Evolutionary conservation across 2,329 filamentous ascomycete genomes (phyloP).

Genomic region (Cordyceps militaris): DNA sequence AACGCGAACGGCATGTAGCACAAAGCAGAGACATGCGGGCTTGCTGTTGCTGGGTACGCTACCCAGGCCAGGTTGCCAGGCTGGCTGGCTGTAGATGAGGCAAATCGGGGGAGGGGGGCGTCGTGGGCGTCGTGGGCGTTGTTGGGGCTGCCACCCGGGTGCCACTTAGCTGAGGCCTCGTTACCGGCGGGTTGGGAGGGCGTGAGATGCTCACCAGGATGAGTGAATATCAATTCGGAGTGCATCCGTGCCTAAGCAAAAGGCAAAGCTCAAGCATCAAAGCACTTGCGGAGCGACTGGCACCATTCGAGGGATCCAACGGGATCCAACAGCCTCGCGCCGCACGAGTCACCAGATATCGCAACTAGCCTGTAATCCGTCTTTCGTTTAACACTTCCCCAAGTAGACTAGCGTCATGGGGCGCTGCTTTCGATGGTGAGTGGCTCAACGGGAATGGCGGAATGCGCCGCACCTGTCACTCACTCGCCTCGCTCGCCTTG

Average conservation of each 20-base stretch:
- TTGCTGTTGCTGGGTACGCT: conserved; percentile 2
- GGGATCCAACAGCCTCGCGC: too few species aligned
- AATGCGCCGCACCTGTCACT: conserved; percentile 10
- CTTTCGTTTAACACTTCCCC: conserved; percentile 8
- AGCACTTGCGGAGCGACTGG: too few species aligned
- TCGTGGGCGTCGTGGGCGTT: too few species aligned
- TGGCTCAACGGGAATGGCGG: conserved; percentile 7
- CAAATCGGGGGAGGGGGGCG: conserved; percentile 5
- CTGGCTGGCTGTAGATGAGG: not conserved
- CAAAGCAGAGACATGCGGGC: not conserved
- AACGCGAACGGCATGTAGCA: not conserved
- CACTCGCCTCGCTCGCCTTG: conserved; percentile 4
- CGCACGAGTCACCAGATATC: too few species aligned
- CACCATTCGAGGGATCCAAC: too few species aligned
- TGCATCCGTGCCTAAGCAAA: too few species aligned
- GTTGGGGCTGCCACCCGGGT: not conserved
- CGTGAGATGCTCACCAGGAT: not conserved
- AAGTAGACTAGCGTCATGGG: not conserved
- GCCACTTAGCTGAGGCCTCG: conserved; percentile 10
- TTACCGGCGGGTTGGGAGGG: not conserved
- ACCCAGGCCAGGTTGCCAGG: not conserved
- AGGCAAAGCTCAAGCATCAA: too few species aligned
- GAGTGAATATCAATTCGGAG: not conserved
- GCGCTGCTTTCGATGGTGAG: not conserved
- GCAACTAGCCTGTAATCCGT: not conserved